phyloP scores from a whole-genome alignment of 2,329 filamentous ascomycete species.

The Ceratocystis diversiconidia region DNA sequence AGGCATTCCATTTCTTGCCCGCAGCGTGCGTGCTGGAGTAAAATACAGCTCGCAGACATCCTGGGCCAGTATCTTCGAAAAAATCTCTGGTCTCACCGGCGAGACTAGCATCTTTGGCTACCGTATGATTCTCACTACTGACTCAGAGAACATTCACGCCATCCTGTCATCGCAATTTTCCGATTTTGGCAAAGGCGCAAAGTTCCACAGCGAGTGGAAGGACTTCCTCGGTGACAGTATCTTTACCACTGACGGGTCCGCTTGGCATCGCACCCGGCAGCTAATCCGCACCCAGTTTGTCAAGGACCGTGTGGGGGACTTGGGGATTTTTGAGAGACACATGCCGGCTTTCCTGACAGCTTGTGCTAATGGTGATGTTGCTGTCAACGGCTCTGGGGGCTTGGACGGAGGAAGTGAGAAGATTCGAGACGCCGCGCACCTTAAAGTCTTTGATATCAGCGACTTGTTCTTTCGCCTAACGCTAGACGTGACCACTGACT shows the following conservation, averaged over 20 bases:
- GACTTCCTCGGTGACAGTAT: conserved; percentile 64
- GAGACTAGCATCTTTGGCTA: conserved; percentile 42
- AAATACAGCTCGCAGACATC: conserved; percentile 43
- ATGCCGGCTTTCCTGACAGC: conserved; percentile 27
- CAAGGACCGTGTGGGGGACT: conserved; percentile 67
- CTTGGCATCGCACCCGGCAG: conserved; percentile 69
- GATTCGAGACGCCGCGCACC: conserved; percentile 25
- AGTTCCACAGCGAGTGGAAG: conserved; percentile 62
- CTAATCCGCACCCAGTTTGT: conserved; percentile 78
- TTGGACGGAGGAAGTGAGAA: conserved; percentile 38
- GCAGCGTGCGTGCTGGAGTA: conserved; percentile 38
- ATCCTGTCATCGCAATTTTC: conserved; percentile 73
- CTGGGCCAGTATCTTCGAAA: conserved; percentile 42
- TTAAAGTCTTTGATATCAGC: conserved; percentile 44
- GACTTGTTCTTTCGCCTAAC: conserved; percentile 76
- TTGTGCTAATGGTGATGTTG: conserved; percentile 33
- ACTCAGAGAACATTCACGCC: conserved; percentile 84
- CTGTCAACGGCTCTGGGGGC: conserved; percentile 52
- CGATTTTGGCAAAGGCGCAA: conserved; percentile 69
- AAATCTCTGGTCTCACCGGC: conserved; percentile 37
- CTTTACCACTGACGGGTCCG: conserved; percentile 64
- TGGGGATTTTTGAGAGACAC: conserved; percentile 69
- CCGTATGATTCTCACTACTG: conserved; percentile 60
- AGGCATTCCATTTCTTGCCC: conserved; percentile 50
- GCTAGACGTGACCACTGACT: conserved; percentile 74